These are phyloP conservation scores for Amauroascus niger DNA, from an alignment of 2,329 filamentous ascomycete species.

Conservation along the genomic window DNA sequence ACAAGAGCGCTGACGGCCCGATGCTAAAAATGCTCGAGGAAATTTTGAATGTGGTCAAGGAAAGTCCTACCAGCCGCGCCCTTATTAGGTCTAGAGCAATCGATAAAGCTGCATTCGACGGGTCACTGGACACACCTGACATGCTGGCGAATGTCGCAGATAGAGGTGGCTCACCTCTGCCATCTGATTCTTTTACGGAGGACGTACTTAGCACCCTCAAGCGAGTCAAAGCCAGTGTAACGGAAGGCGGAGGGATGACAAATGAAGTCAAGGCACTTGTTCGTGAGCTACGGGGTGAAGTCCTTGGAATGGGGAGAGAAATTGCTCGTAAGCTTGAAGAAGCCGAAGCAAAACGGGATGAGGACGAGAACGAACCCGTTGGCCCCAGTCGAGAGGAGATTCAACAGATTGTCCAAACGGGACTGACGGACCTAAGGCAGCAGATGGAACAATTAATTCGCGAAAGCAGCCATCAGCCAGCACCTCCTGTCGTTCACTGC, in stretches of 20 bases:
- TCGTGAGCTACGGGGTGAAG: conserved; percentile 80
- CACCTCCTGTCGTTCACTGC: conserved; percentile 52
- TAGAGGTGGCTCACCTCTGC: conserved; percentile 17
- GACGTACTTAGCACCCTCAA: conserved; percentile 75
- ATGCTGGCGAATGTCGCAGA: conserved; percentile 21
- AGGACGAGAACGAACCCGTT: conserved; percentile 38
- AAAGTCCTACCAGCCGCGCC: conserved; percentile 45
- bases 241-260: conserved; percentile 77
- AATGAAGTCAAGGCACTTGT: conserved; percentile 87
- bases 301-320: conserved; percentile 88
- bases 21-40: conserved; percentile 69
- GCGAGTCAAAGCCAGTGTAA: conserved; percentile 82
- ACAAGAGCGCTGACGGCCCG: conserved; percentile 36
- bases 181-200: conserved; percentile 52
- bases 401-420: conserved; percentile 65
- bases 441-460: conserved; percentile 72
- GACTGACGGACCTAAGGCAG: conserved; percentile 69
- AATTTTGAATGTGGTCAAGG: conserved; percentile 54
- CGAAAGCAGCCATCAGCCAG: conserved; percentile 62
- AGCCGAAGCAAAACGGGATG: conserved; percentile 42
- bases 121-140: background rate
- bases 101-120: background rate
- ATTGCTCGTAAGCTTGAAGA: conserved; percentile 71
- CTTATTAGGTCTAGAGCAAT: conserved; percentile 39
- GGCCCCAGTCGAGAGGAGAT: conserved; percentile 58